Base-by-base conservation (phyloP, 768 basidiomycete genomes). In the Tulasnella sp. region DNA sequence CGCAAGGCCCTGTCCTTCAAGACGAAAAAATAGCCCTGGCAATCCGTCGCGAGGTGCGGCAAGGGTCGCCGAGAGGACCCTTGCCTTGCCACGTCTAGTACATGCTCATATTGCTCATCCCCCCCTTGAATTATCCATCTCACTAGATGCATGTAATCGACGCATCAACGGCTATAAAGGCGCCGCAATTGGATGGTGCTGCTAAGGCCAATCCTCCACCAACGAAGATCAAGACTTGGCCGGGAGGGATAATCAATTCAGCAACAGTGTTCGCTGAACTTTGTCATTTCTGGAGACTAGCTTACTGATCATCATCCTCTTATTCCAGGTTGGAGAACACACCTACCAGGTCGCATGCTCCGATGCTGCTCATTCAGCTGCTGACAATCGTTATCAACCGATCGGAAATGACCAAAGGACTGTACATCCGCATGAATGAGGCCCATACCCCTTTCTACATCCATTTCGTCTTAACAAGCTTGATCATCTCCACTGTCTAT, bases 401-500 rank as follows among this genome's bases (percentile, higher is more conserved):
- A 43, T 24, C 43, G 23, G 38, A 26, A 3, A 19, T 21, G 11
- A 34, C 55, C 10, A 3, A 56, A n/a, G 41, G 30, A 11, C 45
- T 56, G n/a, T 56, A 56, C 45, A 26, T 43, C 38, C 26, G 55
- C 17, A 27, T 56, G 43, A 56, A 44, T 21, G 55, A 21, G 11
- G 29, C 24, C 13, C 45, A 56, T 42, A 42, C 55, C 13, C 34
- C 42, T 2, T 29, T 30, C 23, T 19, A 44, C 15, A 56, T 56
- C 19, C 55, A 56, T 30, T 42, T 48, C 8, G 41, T 44, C 13
- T 26, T 38, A 29, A 45, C 55, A 8, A 10, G 43, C n/a, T 26
- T 56, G 21, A 48, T 48, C 45, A 56, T 42, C 44, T 26, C 55
- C 11, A 26, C 41, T 9, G 42, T 34, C 0, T 56, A 56, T 30